Evolutionary conservation across 345 rosid genomes (phyloP), one percentile per base, ranked within the genome.

Genomic region (Aquilaria sinensis): DNA sequence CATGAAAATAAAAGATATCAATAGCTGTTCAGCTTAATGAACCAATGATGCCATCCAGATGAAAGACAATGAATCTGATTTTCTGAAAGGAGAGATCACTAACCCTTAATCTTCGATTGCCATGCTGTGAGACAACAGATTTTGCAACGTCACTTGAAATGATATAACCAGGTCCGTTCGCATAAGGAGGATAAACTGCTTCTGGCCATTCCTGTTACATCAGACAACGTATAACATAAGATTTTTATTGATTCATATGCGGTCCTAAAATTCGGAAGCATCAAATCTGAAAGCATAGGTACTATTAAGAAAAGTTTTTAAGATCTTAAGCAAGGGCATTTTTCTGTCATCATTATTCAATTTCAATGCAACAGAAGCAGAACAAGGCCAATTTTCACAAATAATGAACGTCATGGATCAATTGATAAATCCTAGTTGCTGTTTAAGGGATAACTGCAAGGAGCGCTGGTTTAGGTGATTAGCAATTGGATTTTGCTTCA

Each of bases 141-240:
- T 78, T 78, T 51, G 92, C 96, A 64, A 90, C 80, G 67, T 85
- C 89, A 47, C 67, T 78, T 47, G 96, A 88, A 64, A 94, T 88
- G 65, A 90, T 61, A 62, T 94, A 90, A 60, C 96, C 96, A 0
- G 99, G 97, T 66, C 99, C 95, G 66, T 88, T 94, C 30, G 96
- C 95, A 67, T 93, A 94, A 55, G 96, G 97, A 73, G 99, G 97
- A 76, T 90, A 94, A 13, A 86, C 85, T 68, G 74, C 77, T 77
- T 83, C 87, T 29, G 96, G 97, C 99, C 99, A 94, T 62, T 94
- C 99, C 97, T 93, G 96, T 75, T 76, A 69, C 66, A 79, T 60
- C 67, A 62, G 53, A 47, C 11, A 66, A 62, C 12, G 41, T 16
- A 16, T 16, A 34, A 34, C 6, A 34, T 34, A 1, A 34, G 41